phyloP scores from a whole-genome alignment of 345 rosid species.

The Euphorbia lathyris region DNA sequence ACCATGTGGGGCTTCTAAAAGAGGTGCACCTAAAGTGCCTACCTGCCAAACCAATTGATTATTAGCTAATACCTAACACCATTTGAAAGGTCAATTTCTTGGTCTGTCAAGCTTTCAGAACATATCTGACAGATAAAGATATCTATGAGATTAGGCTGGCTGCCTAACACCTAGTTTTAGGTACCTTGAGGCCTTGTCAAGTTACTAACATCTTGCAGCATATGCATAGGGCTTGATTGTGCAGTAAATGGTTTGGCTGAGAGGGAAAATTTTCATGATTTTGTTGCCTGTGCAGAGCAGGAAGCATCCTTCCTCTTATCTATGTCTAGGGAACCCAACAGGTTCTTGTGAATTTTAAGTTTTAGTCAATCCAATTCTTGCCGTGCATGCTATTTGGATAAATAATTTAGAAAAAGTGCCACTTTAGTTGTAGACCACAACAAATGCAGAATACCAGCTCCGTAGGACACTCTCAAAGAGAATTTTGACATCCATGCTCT shows the following conservation, averaged over 20 bases:
- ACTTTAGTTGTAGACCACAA: background rate
- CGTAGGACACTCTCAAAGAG: too few relatives aligned
- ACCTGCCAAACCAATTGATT: background rate
- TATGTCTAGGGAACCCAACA: background rate
- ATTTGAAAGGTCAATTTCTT: background rate
- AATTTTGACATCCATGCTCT: too few relatives aligned
- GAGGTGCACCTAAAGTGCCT: background rate
- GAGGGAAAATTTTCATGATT: background rate
- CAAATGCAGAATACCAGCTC: background rate
- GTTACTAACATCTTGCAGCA: background rate
- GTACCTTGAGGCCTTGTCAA: conserved; percentile 1
- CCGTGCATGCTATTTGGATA: background rate
- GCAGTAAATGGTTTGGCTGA: background rate
- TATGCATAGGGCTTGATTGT: background rate
- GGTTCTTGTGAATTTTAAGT: background rate
- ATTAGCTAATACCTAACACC: background rate
- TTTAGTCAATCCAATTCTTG: background rate
- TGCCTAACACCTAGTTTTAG: background rate
- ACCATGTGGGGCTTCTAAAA: background rate
- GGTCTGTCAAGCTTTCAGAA: background rate
- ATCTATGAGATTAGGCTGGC: conserved; percentile 2
- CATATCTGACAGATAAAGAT: background rate
- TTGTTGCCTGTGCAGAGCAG: background rate
- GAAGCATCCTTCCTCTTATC: background rate
- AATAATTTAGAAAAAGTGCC: background rate